phyloP scores from a whole-genome alignment of 192 early-diverging fungal species.

The Entomortierella parvispora region DNA sequence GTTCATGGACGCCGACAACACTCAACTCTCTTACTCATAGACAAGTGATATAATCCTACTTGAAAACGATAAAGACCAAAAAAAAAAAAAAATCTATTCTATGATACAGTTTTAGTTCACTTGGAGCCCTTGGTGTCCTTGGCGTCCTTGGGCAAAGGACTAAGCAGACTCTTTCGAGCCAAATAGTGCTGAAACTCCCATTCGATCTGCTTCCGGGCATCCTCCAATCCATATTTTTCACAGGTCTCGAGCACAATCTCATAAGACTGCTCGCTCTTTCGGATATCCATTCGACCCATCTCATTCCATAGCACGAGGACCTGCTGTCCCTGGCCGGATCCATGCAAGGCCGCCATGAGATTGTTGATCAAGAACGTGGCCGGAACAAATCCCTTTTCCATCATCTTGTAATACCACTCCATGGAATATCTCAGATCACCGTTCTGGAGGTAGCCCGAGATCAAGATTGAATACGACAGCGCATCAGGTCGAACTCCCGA shows the following conservation, averaged over 20 bases:
- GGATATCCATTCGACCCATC: conserved; percentile 7
- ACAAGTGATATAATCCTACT: not conserved
- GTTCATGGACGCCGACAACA: too few species aligned
- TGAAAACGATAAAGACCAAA: not conserved
- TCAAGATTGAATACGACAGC: conserved; percentile 43
- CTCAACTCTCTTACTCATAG: too few species aligned
- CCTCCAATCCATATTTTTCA: conserved; percentile 27
- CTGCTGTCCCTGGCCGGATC: conserved; percentile 36
- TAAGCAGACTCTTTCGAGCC: too few species aligned
- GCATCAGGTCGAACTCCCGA: conserved; percentile 22
- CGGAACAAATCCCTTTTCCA: conserved; percentile 17
- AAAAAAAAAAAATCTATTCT: too few species aligned
- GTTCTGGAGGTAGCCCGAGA: conserved; percentile 47
- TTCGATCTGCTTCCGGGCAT: conserved; percentile 10
- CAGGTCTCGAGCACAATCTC: conserved; percentile 38
- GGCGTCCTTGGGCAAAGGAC: too few species aligned
- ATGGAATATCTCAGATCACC: conserved; percentile 42
- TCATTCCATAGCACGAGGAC: conserved; percentile 29
- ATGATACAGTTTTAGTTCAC: too few species aligned
- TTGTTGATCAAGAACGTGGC: conserved; percentile 33
- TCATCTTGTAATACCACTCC: conserved; percentile 51
- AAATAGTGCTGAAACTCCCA: conserved; percentile 24
- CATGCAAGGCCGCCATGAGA: conserved; percentile 43
- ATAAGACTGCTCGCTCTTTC: conserved; percentile 33
- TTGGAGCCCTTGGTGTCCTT: not conserved